Conservation (phyloP, 1,284 basidiomycete genomes). For the Caloboletus inedulis region DNA sequence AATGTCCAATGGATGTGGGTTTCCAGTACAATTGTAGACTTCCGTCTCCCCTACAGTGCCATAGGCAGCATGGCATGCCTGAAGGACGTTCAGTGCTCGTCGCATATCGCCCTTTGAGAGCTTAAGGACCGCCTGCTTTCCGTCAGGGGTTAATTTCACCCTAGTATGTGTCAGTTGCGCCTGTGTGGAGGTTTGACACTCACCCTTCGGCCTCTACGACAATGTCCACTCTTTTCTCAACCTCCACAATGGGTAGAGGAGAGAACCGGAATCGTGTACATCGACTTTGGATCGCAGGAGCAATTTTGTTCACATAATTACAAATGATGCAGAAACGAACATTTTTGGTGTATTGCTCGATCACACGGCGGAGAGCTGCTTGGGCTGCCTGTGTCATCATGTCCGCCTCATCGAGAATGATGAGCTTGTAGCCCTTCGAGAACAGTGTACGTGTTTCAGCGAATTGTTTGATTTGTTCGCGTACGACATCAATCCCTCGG, state of each 20-base stretch:
- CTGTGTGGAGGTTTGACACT: slow-evolving; percentile 26
- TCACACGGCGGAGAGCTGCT: slow-evolving; percentile 92
- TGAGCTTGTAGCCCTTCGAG: slow-evolving; percentile 94
- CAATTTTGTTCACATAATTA: slow-evolving; percentile 99
- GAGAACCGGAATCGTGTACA: slow-evolving; percentile 98
- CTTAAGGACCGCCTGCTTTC: slow-evolving; percentile 86
- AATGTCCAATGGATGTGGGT: slow-evolving; percentile 92
- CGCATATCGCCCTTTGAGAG: slow-evolving; percentile 98
- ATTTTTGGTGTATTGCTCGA: slow-evolving; percentile 98
- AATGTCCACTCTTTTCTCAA: slow-evolving; percentile 76
- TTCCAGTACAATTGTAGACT: slow-evolving; percentile 96
- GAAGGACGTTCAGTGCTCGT: slow-evolving; percentile 91
- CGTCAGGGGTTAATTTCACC: slow-evolving; percentile 84
- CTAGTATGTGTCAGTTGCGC: slow-evolving; percentile 40
- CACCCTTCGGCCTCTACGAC: slow-evolving; percentile 89
- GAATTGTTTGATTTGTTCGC: slow-evolving; percentile 98
- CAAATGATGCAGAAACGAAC: slow-evolving; percentile 99
- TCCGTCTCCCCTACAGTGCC: slow-evolving; percentile 86
- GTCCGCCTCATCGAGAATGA: slow-evolving; percentile 98
- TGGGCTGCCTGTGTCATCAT: slow-evolving; percentile 99
- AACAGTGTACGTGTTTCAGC: slow-evolving; percentile 93
- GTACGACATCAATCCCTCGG: slow-evolving; percentile 96
- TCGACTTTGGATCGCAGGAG: slow-evolving; percentile 96
- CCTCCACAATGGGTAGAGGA: slow-evolving; percentile 85
- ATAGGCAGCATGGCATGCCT: slow-evolving; percentile 98